A percentile compares a stretch with the other conserved stretches of the same genome.
Conservation (phyloP, 2,329 filamentous ascomycete species). For the Aspergillus pseudoviridinutans region DNA sequence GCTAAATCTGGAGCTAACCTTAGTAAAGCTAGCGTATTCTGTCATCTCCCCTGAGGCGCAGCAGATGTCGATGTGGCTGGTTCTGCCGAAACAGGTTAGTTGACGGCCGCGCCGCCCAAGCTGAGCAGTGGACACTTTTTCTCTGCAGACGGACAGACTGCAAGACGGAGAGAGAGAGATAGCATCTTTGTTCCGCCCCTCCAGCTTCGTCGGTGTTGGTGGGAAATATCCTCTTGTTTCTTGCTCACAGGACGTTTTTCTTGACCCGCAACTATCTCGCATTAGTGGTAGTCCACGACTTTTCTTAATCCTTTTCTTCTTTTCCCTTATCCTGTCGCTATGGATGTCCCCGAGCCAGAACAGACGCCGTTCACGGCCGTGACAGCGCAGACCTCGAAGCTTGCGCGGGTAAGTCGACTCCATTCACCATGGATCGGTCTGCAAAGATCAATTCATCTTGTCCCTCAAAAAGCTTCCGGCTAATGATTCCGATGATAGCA, state of each 20-base stretch:
- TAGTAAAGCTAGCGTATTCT: not conserved
- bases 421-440: not conserved
- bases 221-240: not conserved
- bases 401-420: conserved; percentile 38
- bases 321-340: conserved; percentile 37
- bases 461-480: not conserved
- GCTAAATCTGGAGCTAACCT: not conserved
- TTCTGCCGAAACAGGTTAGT: conserved; percentile 8
- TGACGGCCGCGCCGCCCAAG: conserved; percentile 13
- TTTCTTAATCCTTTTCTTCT: not conserved
- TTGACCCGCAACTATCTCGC: not conserved
- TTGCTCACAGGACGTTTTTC: not conserved
- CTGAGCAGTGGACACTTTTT: conserved; percentile 33
- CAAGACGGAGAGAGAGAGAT: not conserved
- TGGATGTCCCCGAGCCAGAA: conserved; percentile 85
- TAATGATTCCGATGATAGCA: conserved; percentile 51
- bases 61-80: conserved; percentile 16
- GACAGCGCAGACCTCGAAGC: conserved; percentile 67
- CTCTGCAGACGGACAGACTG: conserved; percentile 8
- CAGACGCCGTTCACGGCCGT: conserved; percentile 90
- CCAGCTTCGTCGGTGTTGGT: not conserved
- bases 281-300: not conserved
- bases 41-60: conserved; percentile 11
- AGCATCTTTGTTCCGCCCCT: not conserved
- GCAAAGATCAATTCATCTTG: not conserved